Evolutionary conservation across 2,329 filamentous ascomycete species (phyloP).

Genomic region (Hypoxylon sp.): DNA sequence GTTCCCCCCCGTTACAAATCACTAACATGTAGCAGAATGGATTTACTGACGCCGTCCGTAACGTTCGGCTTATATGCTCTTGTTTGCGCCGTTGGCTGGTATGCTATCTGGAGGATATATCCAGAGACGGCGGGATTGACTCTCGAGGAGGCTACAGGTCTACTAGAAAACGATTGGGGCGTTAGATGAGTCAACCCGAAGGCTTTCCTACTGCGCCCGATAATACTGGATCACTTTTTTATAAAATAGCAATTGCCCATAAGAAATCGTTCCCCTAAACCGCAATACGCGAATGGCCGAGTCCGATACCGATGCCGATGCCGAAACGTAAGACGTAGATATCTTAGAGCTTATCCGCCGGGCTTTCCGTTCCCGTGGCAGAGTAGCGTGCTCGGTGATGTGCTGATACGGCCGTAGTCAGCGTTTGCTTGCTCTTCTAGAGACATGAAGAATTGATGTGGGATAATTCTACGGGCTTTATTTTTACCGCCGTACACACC

Average conservation of each 20-base stretch:
- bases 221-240: neutral
- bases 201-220: neutral
- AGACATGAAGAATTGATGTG: slow-evolving; percentile 3
- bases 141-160: slow-evolving; percentile 81
- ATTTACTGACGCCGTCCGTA: slow-evolving; percentile 74
- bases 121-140: slow-evolving; percentile 87
- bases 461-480: neutral
- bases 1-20: neutral
- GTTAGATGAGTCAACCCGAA: slow-evolving; percentile 61
- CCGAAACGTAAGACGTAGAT: slow-evolving; percentile 1
- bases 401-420: slow-evolving; percentile 18
- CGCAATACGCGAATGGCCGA: slow-evolving; percentile 14
- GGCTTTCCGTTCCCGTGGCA: slow-evolving; percentile 9
- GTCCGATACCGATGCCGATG: slow-evolving; percentile 1
- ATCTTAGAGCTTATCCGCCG: slow-evolving; percentile 21
- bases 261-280: neutral
- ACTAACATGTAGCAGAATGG: slow-evolving; percentile 43
- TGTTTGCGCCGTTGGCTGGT: slow-evolving; percentile 78
- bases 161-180: slow-evolving; percentile 81
- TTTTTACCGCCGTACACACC: neutral
- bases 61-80: slow-evolving; percentile 86
- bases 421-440: slow-evolving; percentile 11
- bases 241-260: neutral
- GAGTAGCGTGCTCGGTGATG: neutral
- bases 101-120: slow-evolving; percentile 79